A percentile compares a stretch with the other conserved stretches of the same genome.
Conservation (phyloP, 768 basidiomycete species). For the Collybiopsis confluens region DNA sequence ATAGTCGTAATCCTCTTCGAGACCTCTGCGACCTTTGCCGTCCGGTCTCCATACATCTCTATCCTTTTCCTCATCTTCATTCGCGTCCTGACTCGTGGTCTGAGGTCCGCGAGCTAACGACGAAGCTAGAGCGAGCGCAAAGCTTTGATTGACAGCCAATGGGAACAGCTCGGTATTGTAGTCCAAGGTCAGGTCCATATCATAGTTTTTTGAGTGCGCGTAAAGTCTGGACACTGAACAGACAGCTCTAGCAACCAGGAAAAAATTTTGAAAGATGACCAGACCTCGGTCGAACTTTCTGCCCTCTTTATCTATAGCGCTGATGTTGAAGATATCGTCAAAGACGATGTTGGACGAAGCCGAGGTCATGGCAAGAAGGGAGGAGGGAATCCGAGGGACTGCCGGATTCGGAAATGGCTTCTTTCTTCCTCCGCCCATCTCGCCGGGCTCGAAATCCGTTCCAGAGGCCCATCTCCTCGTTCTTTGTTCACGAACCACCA, state of each 20-base stretch:
- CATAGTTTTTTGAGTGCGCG: conserved; percentile 85
- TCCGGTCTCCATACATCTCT: conserved; percentile 82
- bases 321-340: conserved; percentile 89
- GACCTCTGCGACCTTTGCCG: conserved; percentile 70
- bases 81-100: conserved; percentile 43
- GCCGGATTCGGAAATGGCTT: conserved; percentile 11
- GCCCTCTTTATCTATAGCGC: conserved; percentile 83
- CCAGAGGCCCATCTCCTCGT: conserved; percentile 21
- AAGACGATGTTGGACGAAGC: conserved; percentile 77
- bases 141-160: conserved; percentile 58
- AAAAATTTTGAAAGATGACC: conserved; percentile 18
- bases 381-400: conserved; percentile 8
- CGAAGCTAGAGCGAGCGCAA: conserved; percentile 84
- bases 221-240: conserved; percentile 82
- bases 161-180: conserved; percentile 92
- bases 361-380: conserved; percentile 42
- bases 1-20: conserved; percentile 97
- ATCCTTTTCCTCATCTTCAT: conserved; percentile 69
- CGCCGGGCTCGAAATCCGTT: not conserved
- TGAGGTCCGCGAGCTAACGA: conserved; percentile 62
- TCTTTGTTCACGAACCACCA: conserved; percentile 34
- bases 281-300: conserved; percentile 97
- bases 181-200: conserved; percentile 91
- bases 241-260: conserved; percentile 2
- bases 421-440: conserved; percentile 13